Percentiles rank a stretch among this genome's conserved stretches.
Conservation (phyloP, 371 early-diverging fungal genomes). For the Coemansia sp. region DNA sequence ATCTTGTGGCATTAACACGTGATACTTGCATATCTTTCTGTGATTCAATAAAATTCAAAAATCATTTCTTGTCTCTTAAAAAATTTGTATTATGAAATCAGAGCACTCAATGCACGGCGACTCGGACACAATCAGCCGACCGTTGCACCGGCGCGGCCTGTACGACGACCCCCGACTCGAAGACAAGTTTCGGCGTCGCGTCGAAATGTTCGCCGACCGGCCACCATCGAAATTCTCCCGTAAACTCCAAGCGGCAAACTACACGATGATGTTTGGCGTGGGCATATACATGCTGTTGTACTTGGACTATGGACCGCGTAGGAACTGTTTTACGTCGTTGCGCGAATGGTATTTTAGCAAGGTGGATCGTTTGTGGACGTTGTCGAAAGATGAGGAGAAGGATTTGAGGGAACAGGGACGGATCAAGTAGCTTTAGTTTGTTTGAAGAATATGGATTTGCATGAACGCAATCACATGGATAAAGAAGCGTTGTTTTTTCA, state of each 20-base stretch:
- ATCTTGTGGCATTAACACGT: neutral
- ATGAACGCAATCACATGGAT: neutral
- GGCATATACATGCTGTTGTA: conserved; percentile 44
- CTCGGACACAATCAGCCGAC: conserved; percentile 19
- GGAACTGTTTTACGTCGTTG: conserved; percentile 42
- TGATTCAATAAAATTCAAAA: neutral
- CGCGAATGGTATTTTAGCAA: conserved; percentile 46
- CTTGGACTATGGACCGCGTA: conserved; percentile 39
- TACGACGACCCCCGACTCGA: conserved; percentile 41
- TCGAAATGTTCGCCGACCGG: conserved; percentile 33
- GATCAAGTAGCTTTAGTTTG: conserved; percentile 18
- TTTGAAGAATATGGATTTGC: neutral
- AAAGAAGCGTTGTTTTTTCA: neutral
- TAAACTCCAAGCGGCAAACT: conserved; percentile 38
- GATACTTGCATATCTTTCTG: neutral
- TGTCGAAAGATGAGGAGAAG: conserved; percentile 44
- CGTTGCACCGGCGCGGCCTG: conserved; percentile 40
- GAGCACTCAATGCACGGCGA: neutral
- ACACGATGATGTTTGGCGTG: conserved; percentile 42
- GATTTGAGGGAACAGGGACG: conserved; percentile 48
- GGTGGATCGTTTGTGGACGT: conserved; percentile 35
- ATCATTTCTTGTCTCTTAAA: neutral
- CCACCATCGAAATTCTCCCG: conserved; percentile 45
- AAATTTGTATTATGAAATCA: neutral
- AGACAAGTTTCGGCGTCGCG: conserved; percentile 38